Evolutionary conservation across 495 filamentous ascomycete species (phyloP).

Genomic region (Daldinia concentrica): DNA sequence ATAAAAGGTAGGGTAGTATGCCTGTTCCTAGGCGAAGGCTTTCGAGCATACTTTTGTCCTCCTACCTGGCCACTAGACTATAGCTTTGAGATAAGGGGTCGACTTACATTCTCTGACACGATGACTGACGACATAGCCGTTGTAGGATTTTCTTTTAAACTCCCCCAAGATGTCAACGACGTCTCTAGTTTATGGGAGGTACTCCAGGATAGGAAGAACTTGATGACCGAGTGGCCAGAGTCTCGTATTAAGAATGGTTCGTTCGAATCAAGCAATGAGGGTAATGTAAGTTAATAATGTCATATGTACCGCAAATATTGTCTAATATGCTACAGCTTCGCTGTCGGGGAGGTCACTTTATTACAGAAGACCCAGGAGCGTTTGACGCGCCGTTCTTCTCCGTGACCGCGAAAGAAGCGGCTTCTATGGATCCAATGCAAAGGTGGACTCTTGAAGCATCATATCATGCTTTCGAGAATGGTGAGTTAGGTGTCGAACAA

Average conservation of each 20-base stretch:
- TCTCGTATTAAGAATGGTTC: constrained; percentile 42
- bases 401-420: constrained; percentile 63
- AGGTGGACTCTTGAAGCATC: constrained; percentile 58
- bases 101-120: background rate
- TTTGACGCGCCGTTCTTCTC: constrained; percentile 67
- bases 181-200: constrained; percentile 49
- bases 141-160: constrained; percentile 51
- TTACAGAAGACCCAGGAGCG: constrained; percentile 54
- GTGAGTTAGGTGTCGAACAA: constrained; percentile 13
- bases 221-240: constrained; percentile 49
- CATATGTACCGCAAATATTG: background rate
- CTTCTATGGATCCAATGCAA: constrained; percentile 48
- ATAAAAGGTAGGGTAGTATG: constrained; percentile 2
- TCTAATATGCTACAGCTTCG: constrained; percentile 23
- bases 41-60: background rate
- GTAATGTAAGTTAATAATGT: constrained; percentile 4
- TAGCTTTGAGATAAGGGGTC: constrained; percentile 4
- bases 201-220: constrained; percentile 45
- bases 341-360: constrained; percentile 45
- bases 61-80: background rate
- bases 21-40: constrained; percentile 10
- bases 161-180: constrained; percentile 49
- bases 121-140: constrained; percentile 45
- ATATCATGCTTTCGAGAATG: constrained; percentile 59
- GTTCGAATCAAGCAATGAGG: constrained; percentile 31